Base-by-base conservation (phyloP, 345 rosid genomes). In the Gossypium mustelinum region DNA sequence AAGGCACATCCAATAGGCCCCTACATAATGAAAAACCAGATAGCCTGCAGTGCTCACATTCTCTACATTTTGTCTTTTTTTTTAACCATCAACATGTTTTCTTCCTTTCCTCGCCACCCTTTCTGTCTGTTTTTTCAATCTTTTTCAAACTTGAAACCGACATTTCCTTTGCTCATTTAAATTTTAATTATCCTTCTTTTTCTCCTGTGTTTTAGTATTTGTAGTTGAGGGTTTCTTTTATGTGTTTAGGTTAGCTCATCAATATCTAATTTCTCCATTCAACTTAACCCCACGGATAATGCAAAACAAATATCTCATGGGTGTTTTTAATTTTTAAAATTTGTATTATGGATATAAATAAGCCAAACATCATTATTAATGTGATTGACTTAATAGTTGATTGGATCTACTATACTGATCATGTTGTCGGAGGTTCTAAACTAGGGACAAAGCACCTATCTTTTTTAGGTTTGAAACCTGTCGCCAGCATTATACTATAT, bases 141-240 rank as follows among this genome's bases (percentile, higher is more conserved):
- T 24, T 22, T 58, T 22, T 58, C 43, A 72, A 72, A 72, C 41
- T 22, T 72, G 66, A 72, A 72, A 72, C 66, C 55, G 66, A 57
- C 75, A 29, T 72, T 72, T 72, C 75, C 66, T 22, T 5, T 58
- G 41, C 58, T 22, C 66, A 20, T 45, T 45, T 45, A 45, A 45
- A 45, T 10, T 45, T 45, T 10, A 45, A 45, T 34, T 34, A 34
- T 34, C 7, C 41, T 34, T 34, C 0, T 34, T 34, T 29, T 34
- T 34, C 41, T 34, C 7, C 41, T 34, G 7, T 34, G 41, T 34
- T 34, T 34, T 5, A 34, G 7, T 34, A 34, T 6, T 5, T 34
- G 41, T 34, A 34, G 41, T 34, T 34, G 6, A 34, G 41, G 41
- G 41, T 34, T 34, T 5, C 41, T 5, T 34, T 34, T 5, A 34